phyloP scores from a whole-genome alignment of 2,329 filamentous ascomycete genomes.

The Thermoascus crustaceus region DNA sequence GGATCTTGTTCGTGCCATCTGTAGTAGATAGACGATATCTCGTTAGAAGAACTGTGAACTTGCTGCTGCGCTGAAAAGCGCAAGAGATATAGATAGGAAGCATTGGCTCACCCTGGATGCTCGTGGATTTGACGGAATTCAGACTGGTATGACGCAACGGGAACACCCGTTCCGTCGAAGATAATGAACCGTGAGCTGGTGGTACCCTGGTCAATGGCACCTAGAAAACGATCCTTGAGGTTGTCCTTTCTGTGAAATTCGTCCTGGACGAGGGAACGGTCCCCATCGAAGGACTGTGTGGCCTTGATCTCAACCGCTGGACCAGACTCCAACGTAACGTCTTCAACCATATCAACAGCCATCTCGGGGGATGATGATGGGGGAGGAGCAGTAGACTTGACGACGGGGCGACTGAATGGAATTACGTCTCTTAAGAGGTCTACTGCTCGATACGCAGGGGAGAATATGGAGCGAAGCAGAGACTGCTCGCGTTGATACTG shows the following conservation, averaged over 20 bases:
- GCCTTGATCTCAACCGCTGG: conserved; percentile 19
- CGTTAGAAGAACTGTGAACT: no score
- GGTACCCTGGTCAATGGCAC: conserved; percentile 84
- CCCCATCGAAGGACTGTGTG: conserved; percentile 24
- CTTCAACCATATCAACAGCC: not conserved
- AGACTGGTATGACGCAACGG: conserved; percentile 74
- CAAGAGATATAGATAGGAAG: no score
- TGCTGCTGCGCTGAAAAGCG: no score
- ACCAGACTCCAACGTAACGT: no score
- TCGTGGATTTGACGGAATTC: conserved; percentile 82
- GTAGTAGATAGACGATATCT: conserved; percentile 7
- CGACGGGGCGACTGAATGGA: no score
- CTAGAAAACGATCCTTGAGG: conserved; percentile 54
- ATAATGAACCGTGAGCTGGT: conserved; percentile 86
- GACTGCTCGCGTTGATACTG: no score
- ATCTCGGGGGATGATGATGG: not conserved
- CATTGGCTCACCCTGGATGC: conserved; percentile 62
- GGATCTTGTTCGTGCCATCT: conserved; percentile 91
- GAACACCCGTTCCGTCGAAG: conserved; percentile 70
- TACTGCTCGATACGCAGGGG: no score
- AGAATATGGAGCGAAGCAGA: no score
- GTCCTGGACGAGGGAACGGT: conserved; percentile 28
- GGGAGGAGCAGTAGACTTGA: no score
- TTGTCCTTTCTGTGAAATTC: conserved; percentile 22
- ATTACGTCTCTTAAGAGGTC: no score